Base-by-base conservation (phyloP, 2,329 filamentous ascomycete species). In the Arthrinium phaeospermum region DNA sequence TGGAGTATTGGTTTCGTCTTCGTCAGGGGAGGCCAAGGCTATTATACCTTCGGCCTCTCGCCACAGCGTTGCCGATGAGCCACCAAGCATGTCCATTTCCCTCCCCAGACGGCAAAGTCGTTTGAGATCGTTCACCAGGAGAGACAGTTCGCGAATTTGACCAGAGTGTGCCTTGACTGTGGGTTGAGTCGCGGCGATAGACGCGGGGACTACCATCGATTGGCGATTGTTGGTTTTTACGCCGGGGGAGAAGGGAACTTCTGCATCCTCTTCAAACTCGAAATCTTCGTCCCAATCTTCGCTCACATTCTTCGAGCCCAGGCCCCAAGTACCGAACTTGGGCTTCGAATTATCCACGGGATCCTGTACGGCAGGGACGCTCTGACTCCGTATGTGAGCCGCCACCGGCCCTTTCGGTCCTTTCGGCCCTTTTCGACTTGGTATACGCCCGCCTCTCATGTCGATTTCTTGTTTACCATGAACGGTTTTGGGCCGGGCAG, bases 261-360 rank as follows among this genome's bases (percentile, higher is more conserved):
- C 80, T n/a, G 81, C 81, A 5, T 74, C 80, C 45, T 86, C 80
- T 47, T 80, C 88, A 79, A 96, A 95, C 73, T 96, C 93, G 77
- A 97, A 96, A 80, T 97, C 94, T 75, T 95, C 93, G 77, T 96
- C 94, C 94, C 94, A 97, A 78, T 96, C 94, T 80, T 97, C 94
- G 74, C 92, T 95, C 14, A 91, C 91, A 22, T 90, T 92, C 81
- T 95, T 95, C 74, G 90, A 91, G n/a, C 92, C 91, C 57, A 94
- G 84, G 2, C 93, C 93, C 93, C 93, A 96, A 0, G 93, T 95
- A 61, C 93, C 92, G 78, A 94, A 96, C 77, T 95, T 95, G 70
- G 89, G 85, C 81, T 83, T 92, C 78, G 81, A 44, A 41, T 81
- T 87, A 80, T 87, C 92, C 74, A 82, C 85, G 81, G 77, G 82